Base-by-base conservation (phyloP, 164 flowering plant species). In the Magnolia changhungtana region DNA sequence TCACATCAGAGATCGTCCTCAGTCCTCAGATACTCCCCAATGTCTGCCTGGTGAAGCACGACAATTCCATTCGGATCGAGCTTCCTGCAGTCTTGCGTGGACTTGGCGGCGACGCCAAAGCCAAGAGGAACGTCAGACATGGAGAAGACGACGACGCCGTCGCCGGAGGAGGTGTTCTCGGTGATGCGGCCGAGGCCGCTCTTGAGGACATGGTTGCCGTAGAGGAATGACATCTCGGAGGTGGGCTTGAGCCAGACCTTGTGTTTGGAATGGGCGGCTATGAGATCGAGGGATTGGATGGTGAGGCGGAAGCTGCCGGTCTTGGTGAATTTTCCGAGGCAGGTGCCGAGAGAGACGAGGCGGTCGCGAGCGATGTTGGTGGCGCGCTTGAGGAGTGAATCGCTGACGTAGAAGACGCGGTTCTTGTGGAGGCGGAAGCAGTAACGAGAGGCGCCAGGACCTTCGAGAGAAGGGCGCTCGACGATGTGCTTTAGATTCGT, bases 241-340 rank as follows among this genome's bases (percentile, higher is more conserved):
- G 92, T 87, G 75, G 98, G 98, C 74, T 95, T 95, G 68, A 95
- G 84, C 98, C 98, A 95, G 3, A 95, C 92, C 82, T 95, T 95
- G 81, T 92, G 97, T 84, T 85, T 89, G 1, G 98, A 93, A 50
- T 95, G 88, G 8, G 92, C 86, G 2, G 98, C 92, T 24, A 95
- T 55, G 11, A 95, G 31, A 72, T 78, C 79, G 64, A 93, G 76
- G 9, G 84, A 10, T 73, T 90, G 94, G 21, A 91, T 75, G 0
- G 97, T 91, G 59, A 95, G 77, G 64, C 87, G 96, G 75, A 95
- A 95, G 69, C 80, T 87, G 2, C 95, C 92, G 0, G 85, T 81
- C 58, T 91, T 89, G 14, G 97, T 79, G 87, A 87, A 86, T 78
- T 86, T 88, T 31, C 94, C 94, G 51, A 89, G 81, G 82, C 89